Conservation (phyloP, 306 rosid genomes). For the Quercus dentata region DNA sequence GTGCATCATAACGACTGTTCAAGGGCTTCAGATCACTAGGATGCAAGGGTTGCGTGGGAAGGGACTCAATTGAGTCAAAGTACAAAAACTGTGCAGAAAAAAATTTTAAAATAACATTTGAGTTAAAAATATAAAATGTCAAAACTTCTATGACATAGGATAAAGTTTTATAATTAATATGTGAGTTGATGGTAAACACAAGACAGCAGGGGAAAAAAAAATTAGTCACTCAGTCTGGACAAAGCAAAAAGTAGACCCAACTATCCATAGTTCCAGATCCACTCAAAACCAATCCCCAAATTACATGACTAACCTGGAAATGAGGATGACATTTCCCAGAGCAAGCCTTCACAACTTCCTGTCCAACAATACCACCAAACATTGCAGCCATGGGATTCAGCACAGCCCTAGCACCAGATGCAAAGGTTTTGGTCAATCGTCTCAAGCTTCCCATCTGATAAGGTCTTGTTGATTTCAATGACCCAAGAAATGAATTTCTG, state of each 20-base stretch:
- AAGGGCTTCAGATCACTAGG: conserved; percentile 71
- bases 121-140: not conserved
- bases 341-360: conserved; percentile 93
- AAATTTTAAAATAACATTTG: not conserved
- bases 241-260: not conserved
- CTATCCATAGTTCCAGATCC: not conserved
- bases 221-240: no score
- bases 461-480: conserved; percentile 43
- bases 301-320: conserved; percentile 48
- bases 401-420: conserved; percentile 89
- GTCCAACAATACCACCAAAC: conserved; percentile 98
- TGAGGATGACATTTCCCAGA: conserved; percentile 95
- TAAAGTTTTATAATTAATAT: not conserved
- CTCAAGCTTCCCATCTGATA: conserved; percentile 59
- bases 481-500: conserved; percentile 59
- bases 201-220: not conserved
- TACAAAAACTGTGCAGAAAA: conserved; percentile 71
- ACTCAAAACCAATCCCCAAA: not conserved
- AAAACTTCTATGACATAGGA: not conserved
- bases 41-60: conserved; percentile 77
- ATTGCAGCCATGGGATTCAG: conserved; percentile 97
- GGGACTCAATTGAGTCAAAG: conserved; percentile 90
- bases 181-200: not conserved
- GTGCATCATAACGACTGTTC: conserved; percentile 89
- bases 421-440: conserved; percentile 76